Evolutionary conservation across 2,329 filamentous ascomycete species (phyloP), one percentile per base, ranked within the genome.

Genomic region (Zasmidium cellare): DNA sequence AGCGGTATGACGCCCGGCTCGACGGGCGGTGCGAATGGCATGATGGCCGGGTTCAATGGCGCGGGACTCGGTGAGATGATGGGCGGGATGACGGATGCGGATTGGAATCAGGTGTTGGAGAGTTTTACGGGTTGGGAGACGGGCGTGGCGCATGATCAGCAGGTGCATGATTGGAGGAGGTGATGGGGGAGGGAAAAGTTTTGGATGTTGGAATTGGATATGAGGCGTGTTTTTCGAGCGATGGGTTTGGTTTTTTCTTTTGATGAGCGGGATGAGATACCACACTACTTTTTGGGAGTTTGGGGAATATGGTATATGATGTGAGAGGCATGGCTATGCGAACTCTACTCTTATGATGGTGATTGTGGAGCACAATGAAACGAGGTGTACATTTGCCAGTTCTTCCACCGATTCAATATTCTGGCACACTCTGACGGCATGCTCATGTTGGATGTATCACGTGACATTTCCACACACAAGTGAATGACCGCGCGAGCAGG

Each of bases 61-160:
- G 24, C 48, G 31, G 58, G 53, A 18, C 46, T 65, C 52, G 60
- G 54, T 47, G 66, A 70, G 9, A 61, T 67, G 54, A 67, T 71
- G 67, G 56, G 55, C 28, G 59, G 58, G 9, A 65, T 71, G 66
- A 64, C 60, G 7, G 70, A 72, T 52, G 66, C 60, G 38, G 70
- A 71, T 20, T 72, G 68, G 68, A 67, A 64, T 46, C 60, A 60
- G 25, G 61, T 72, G 59, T 52, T 72, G 53, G 64, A 69, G 19
- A 62, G 54, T 19, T 63, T 71, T 47, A 49, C 59, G 7, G 58
- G 55, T 6, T 65, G 64, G 62, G 64, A 65, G 28, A 58, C 57
- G 16, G 62, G 62, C 6, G 35, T 66, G 51, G 60, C 59, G 38
- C 52, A 53, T 52, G 16, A 31, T 35, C 51, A 31, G 25, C 47